Percentiles rank a stretch among this genome's conserved stretches.
phyloP scores from a whole-genome alignment of 75 land plant species.

The Ceratopteris richardii region DNA sequence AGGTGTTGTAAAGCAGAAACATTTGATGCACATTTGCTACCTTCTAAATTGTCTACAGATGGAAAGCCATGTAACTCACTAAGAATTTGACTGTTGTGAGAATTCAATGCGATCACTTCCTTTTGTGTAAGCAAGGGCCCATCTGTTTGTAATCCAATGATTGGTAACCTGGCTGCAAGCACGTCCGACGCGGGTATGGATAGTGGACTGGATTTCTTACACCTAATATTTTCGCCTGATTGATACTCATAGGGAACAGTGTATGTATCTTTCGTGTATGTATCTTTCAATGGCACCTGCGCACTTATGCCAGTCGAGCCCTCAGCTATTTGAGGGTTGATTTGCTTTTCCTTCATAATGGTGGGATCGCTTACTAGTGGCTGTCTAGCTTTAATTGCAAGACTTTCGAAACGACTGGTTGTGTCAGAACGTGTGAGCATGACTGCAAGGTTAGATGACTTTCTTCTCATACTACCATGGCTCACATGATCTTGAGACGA shows the following conservation, averaged over 20 bases:
- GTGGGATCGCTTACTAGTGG: too few species aligned
- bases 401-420: too few species aligned
- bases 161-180: conserved; percentile 9
- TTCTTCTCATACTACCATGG: not conserved
- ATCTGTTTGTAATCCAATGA: conserved; percentile 41
- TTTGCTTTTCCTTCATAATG: not conserved
- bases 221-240: conserved; percentile 30
- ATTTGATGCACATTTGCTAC: conserved; percentile 5
- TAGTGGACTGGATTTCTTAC: conserved; percentile 9
- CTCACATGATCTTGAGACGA: conserved; percentile 3
- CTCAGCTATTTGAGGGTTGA: conserved; percentile 2
- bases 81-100: not conserved
- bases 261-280: conserved; percentile 1
- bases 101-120: conserved; percentile 3
- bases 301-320: not conserved
- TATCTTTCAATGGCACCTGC: not conserved
- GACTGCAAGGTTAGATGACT: too few species aligned
- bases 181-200: conserved; percentile 18
- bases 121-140: conserved; percentile 58
- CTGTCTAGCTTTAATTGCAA: not conserved
- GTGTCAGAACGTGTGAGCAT: too few species aligned
- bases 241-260: conserved; percentile 15
- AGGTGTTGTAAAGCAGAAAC: conserved; percentile 20
- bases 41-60: conserved; percentile 4
- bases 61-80: conserved; percentile 13